Evolutionary conservation across 1,284 basidiomycete genomes (phyloP), one percentile per base, ranked within the genome.

Genomic region (Ustilago tritici): DNA sequence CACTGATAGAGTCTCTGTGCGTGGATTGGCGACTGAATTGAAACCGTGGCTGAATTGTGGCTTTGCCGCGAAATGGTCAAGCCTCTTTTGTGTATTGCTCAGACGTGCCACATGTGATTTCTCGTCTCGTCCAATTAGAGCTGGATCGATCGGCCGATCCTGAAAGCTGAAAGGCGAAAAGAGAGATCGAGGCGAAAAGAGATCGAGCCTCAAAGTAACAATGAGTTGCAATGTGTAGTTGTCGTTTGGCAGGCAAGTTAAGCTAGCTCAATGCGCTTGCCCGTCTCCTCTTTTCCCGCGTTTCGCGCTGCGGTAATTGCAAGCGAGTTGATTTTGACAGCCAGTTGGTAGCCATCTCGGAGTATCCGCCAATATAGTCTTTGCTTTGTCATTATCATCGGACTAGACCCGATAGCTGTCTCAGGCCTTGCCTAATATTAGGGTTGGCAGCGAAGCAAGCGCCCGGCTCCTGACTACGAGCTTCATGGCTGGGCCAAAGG

Each of bases 31-130:
- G 15, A 14, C 15, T 41, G 12, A 41, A n/a, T 40, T 56, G 54
- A 56, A 38, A 40, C 10, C 23, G 55, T 43, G 55, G 36, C 55
- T 43, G 55, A 50, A 50, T 12, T 1, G 49, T 50, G 49, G 49
- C 49, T 50, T 28, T 50, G 23, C 28, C 49, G 28, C 15, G 7
- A 17, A 14, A 28, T 28, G 23, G 23, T 7, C 43, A 19, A 46
- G 43, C 43, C 43, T 46, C 19, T 8, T 46, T 19, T 15, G n/a
- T 19, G 23, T 46, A 8, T n/a, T 35, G 32, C 52, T 54, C 9
- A 28, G 46, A 17, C 17, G 10, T 28, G 46, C 23, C 23, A 28
- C 23, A 47, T 52, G 50, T 28, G 11, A 50, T 11, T 32, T 15
- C 5, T 50, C 7, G n/a, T 40, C 15, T 40, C 19, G 2, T 28